Conservation (phyloP, 2,329 filamentous ascomycete genomes). For the Aspergillus tubingensis region DNA sequence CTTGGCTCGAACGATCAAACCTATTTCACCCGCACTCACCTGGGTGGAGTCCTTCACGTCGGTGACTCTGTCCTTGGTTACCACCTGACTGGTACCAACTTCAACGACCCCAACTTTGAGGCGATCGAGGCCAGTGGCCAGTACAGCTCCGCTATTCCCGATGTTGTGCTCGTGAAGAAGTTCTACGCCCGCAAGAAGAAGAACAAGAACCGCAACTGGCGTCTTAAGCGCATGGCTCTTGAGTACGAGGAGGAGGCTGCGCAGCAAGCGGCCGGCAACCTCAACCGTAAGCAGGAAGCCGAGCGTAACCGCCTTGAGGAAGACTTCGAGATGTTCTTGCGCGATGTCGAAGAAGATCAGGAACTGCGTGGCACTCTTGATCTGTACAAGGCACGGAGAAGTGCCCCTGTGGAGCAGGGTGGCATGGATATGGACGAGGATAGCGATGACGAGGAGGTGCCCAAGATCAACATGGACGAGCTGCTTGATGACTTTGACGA, state of each 20-base stretch:
- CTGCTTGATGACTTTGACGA: conserved; percentile 93
- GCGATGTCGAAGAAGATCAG: conserved; percentile 92
- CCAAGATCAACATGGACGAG: conserved; percentile 75
- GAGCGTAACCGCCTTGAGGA: conserved; percentile 86
- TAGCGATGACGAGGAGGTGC: conserved; percentile 63
- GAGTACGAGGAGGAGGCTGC: conserved; percentile 72
- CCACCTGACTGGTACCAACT: conserved; percentile 82
- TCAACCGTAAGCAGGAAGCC: conserved; percentile 52
- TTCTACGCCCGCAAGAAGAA: conserved; percentile 86
- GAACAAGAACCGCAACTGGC: conserved; percentile 83
- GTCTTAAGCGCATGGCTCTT: conserved; percentile 86
- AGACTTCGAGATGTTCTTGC: conserved; percentile 96
- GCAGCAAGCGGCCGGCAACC: conserved; percentile 46
- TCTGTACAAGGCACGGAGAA: conserved; percentile 69
- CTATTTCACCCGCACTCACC: conserved; percentile 87
- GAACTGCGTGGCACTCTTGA: conserved; percentile 83
- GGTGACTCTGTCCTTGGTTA: conserved; percentile 97
- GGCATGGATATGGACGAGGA: conserved; percentile 59
- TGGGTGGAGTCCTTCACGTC: conserved; percentile 79
- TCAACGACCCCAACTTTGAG: conserved; percentile 86
- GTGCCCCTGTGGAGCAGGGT: conserved; percentile 42
- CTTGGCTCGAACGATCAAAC: conserved; percentile 82
- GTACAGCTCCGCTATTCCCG: conserved; percentile 78
- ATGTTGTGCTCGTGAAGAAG: conserved; percentile 96
- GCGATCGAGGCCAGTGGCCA: conserved; percentile 75